Evolutionary conservation across 768 basidiomycete genomes (phyloP).

Genomic region (Leccinum barrowsii): DNA sequence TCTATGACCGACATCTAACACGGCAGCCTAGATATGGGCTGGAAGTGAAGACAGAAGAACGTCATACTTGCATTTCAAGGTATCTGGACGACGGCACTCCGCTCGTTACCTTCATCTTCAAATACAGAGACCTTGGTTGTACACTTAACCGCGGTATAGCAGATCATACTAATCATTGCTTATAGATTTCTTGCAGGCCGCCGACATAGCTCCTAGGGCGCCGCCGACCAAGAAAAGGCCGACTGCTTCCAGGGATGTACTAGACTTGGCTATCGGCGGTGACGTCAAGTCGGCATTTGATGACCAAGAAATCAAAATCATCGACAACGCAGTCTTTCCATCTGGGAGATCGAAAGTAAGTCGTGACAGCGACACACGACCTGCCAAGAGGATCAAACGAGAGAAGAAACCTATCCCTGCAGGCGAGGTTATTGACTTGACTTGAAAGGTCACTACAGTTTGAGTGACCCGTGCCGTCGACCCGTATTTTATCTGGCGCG

Average conservation of each 20-base stretch:
- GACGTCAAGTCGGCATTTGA: constrained; percentile 10
- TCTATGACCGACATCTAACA: not conserved
- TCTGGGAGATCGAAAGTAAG: constrained; percentile 4
- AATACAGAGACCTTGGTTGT: constrained; percentile 29
- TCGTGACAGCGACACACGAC: constrained; percentile 3
- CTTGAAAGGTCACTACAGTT: constrained; percentile 13
- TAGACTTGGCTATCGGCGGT: constrained; percentile 19
- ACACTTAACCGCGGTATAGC: not conserved
- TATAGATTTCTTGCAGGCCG: constrained; percentile 27
- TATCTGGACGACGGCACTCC: constrained; percentile 16
- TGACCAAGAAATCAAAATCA: constrained; percentile 7
- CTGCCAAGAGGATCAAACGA: constrained; percentile 26
- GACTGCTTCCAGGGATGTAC: constrained; percentile 6
- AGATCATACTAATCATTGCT: not conserved
- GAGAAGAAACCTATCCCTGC: constrained; percentile 14
- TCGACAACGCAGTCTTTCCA: not conserved
- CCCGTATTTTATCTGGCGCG: not conserved
- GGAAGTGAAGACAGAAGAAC: constrained; percentile 4
- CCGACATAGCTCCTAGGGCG: constrained; percentile 24
- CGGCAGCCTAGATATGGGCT: constrained; percentile 20
- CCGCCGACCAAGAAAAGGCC: not conserved
- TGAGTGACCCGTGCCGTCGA: not conserved
- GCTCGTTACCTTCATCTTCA: constrained; percentile 28
- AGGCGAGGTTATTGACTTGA: constrained; percentile 32
- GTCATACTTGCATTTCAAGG: not conserved